Evolutionary conservation across 441 rosid genomes (phyloP), one percentile per base, ranked within the genome.

Genomic region (Adansonia gregorii): DNA sequence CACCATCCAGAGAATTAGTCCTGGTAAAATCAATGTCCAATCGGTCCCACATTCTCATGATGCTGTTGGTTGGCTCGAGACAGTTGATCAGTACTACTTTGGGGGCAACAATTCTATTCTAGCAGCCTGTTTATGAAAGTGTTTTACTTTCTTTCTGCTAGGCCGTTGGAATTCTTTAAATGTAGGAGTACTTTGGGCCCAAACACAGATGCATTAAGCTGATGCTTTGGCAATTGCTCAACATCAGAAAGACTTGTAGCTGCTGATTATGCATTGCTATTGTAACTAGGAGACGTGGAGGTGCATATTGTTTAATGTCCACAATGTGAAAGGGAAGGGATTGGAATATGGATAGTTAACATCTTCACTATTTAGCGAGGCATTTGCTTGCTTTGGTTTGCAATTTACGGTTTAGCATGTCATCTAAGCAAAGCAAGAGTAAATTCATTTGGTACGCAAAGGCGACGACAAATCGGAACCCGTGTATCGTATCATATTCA

Each of bases 1-100:
- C 70, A 89, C 94, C 22, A 76, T 82, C 60, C 73, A 81, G 73
- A 73, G 85, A 65, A 87, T 86, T 78, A 83, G 82, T 43, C 83
- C 92, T 27, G 89, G 79, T 20, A 90, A 84, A 78, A 79, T 90
- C 87, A 90, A 89, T 76, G 94, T 90, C 79, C 94, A 90, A 77
- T 84, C 89, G 85, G 88, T 90, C 19, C 94, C 94, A 76, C 92
- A 89, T 88, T 83, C 94, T 43, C 94, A 90, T 81, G 94, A 90
- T 55, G 94, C 89, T 66, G 94, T 90, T 31, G 94, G 94, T 5
- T 90, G 94, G 94, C 80, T 90, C 72, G 89, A 90, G 89, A 90
- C 93, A 60, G 93, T 90, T 76, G 92, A 90, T 20, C 94, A 90
- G 88, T 90, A 90, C 90, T 90, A 78, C 71, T 88, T 89, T 52